A percentile compares a stretch with the other conserved stretches of the same genome.
phyloP scores from a whole-genome alignment of 169 alveolate species.

The Blepharisma undulans region DNA sequence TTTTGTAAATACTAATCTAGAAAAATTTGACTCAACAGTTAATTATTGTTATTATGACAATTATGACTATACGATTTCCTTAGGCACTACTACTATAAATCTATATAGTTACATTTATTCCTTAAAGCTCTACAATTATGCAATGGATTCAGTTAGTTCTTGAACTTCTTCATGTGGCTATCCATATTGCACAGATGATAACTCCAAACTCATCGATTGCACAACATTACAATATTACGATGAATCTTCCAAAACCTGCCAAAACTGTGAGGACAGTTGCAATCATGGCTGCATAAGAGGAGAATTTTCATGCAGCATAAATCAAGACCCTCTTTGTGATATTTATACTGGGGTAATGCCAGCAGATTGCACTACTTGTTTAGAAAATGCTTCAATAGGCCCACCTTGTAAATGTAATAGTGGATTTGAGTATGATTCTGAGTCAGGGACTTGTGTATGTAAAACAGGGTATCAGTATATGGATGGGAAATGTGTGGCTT shows the following conservation, averaged over 20 bases:
- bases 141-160: background rate
- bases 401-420: background rate
- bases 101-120: background rate
- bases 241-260: background rate
- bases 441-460: background rate
- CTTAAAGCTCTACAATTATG: background rate
- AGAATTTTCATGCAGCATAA: background rate
- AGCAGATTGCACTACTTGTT: background rate
- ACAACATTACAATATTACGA: background rate
- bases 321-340: background rate
- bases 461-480: background rate
- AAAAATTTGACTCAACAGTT: background rate
- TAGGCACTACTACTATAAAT: background rate
- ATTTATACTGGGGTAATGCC: background rate
- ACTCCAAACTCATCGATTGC: background rate
- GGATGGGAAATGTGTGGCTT: background rate
- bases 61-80: background rate
- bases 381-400: background rate
- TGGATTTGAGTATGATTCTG: background rate
- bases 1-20: background rate
- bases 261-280: background rate
- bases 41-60: background rate
- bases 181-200: background rate
- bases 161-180: background rate
- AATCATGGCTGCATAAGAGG: background rate